Conservation (phyloP, 2,329 filamentous ascomycete species). For the Furcasterigmium sp. region DNA sequence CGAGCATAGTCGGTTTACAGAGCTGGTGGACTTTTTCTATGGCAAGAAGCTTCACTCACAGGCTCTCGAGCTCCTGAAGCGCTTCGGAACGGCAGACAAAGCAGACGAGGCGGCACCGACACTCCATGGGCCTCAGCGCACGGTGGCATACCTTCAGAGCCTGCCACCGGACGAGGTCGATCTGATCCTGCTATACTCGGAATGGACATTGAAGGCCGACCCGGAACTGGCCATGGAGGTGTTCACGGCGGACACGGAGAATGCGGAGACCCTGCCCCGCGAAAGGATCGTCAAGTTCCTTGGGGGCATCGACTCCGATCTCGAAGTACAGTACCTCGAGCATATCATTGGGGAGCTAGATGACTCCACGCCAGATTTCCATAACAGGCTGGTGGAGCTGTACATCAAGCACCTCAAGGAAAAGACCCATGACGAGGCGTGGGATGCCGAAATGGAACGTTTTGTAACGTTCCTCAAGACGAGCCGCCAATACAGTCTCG, state of each 20-base stretch:
- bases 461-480: slow-evolving; percentile 71
- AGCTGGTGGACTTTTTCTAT: slow-evolving; percentile 95
- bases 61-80: slow-evolving; percentile 74
- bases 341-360: slow-evolving; percentile 85
- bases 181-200: slow-evolving; percentile 83
- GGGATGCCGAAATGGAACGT: slow-evolving; percentile 55
- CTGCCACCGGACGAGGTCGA: slow-evolving; percentile 84
- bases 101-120: slow-evolving; percentile 44
- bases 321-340: slow-evolving; percentile 81
- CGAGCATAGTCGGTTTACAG: slow-evolving; percentile 82
- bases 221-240: slow-evolving; percentile 82
- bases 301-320: slow-evolving; percentile 57
- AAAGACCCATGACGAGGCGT: slow-evolving; percentile 38
- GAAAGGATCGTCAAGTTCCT: slow-evolving; percentile 72
- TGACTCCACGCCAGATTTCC: slow-evolving; percentile 79
- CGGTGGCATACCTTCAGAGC: slow-evolving; percentile 84
- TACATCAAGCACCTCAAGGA: slow-evolving; percentile 52
- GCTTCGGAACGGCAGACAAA: slow-evolving; percentile 63
- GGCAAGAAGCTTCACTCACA: slow-evolving; percentile 90
- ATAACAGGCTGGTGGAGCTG: slow-evolving; percentile 75
- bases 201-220: slow-evolving; percentile 75
- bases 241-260: slow-evolving; percentile 89
- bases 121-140: slow-evolving; percentile 77
- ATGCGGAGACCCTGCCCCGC: slow-evolving; percentile 78
- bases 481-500: slow-evolving; percentile 76